Base-by-base conservation (phyloP, 1,284 basidiomycete genomes). In the Ustilago curta region DNA sequence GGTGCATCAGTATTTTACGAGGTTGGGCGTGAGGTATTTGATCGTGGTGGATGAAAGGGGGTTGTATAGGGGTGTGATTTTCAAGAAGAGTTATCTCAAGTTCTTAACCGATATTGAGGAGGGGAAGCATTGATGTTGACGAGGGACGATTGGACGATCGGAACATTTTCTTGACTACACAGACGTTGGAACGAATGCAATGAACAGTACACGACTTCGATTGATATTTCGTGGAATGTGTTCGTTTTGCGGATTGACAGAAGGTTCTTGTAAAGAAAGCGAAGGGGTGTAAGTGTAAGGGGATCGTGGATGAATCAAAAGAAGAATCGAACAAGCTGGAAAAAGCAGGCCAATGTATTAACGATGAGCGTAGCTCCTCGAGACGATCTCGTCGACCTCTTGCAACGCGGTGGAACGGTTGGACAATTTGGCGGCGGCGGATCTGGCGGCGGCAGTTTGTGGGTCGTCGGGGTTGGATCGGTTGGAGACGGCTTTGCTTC, bases 61-160 rank as follows among this genome's bases (percentile, higher is more conserved):
- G 2, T 87, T 90, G 56, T 97, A 95, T 82, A 91, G 92, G 80
- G 95, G 95, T 7, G 88, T 95, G 11, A 92, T 98, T 65, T 92
- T 95, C 85, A 97, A 97, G 88, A 95, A 95, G 86, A 90, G 90
- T 19, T 75, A 75, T 18, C 45, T 75, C 37, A 75, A 75, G 47
- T 75, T 75, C 31, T 63, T 75, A 40, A 59, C 63, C 0, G 63
- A 75, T 50, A 47, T 70, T n/a, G 72, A 75, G 54, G 37, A 50
- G 37, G 44, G 29, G 5, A 51, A 59, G 42, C 35, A 35, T 27
- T 31, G 19, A 8, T 35, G 29, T 18, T 18, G 8, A 21, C 27
- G 14, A 40, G 12, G 12, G 12, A 37, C 35, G 2, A 3, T 37
- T 16, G 35, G 16, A 21, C 16, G 16, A 43, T 21, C 42, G n/a